phyloP scores from a whole-genome alignment of 495 filamentous ascomycete species.

The Parachaetomium inaequale region DNA sequence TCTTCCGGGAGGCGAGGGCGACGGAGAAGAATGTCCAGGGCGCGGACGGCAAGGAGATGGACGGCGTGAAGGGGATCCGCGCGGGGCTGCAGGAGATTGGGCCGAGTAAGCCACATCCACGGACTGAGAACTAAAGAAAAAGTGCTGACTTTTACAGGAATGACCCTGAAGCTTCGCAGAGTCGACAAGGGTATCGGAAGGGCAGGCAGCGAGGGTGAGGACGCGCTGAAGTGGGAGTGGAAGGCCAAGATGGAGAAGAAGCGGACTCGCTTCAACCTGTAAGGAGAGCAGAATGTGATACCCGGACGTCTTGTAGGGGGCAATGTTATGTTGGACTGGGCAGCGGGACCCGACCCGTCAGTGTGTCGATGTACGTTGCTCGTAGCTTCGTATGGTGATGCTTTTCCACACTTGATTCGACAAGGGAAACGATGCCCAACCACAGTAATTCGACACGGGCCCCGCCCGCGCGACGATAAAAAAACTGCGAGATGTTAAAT shows the following conservation, averaged over 20 bases:
- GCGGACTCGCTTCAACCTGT: slow-evolving; percentile 89
- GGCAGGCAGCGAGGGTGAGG: slow-evolving; percentile 67
- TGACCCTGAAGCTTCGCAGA: slow-evolving; percentile 84
- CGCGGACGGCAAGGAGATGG: slow-evolving; percentile 80
- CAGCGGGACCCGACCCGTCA: neutral
- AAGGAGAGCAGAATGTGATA: slow-evolving; percentile 21
- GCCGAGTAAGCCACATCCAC: slow-evolving; percentile 45
- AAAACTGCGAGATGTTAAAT: slow-evolving; percentile 74
- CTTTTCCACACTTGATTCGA: too few relatives aligned
- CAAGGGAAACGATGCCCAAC: too few relatives aligned
- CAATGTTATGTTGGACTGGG: neutral
- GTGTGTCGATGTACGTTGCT: too few relatives aligned
- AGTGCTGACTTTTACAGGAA: slow-evolving; percentile 24
- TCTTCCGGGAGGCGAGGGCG: slow-evolving; percentile 80
- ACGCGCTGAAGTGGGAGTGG: slow-evolving; percentile 83
- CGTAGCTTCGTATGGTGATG: too few relatives aligned
- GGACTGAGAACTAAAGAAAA: neutral
- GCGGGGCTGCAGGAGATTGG: slow-evolving; percentile 84
- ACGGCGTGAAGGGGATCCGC: slow-evolving; percentile 75
- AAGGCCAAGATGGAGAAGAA: slow-evolving; percentile 89
- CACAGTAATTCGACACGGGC: slow-evolving; percentile 65
- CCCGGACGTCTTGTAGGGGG: neutral
- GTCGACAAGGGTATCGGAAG: slow-evolving; percentile 87
- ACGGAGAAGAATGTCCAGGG: slow-evolving; percentile 86
- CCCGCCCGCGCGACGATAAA: slow-evolving; percentile 70